These are phyloP conservation scores for Acanthamoeba healyi DNA, from an alignment of 208 protist genomes.

Conservation along the genomic window DNA sequence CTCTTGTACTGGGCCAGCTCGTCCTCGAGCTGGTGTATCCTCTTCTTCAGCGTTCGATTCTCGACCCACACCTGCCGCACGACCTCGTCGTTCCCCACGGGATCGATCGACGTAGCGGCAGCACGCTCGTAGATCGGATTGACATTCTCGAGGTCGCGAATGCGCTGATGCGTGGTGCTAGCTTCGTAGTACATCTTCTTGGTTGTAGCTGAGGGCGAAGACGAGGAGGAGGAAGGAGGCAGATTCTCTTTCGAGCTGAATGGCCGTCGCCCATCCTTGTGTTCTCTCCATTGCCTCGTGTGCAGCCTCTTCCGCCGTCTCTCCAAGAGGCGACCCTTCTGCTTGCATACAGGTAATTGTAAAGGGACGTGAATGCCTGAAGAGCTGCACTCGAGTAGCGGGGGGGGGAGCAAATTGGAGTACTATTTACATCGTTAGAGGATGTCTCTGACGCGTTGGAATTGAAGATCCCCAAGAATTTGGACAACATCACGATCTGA, in stretches of 20 bases:
- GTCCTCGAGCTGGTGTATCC: background rate
- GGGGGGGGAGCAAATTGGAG: background rate
- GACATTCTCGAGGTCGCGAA: background rate
- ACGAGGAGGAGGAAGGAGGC: background rate
- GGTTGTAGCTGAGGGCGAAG: too few relatives aligned
- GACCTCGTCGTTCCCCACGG: too few relatives aligned
- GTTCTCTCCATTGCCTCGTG: slow-evolving; percentile 16
- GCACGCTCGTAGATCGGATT: background rate
- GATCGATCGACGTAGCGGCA: background rate
- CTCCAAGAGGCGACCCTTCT: background rate
- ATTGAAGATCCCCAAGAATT: background rate
- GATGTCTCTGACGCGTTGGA: background rate
- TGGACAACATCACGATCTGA: background rate
- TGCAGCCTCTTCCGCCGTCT: slow-evolving; percentile 1
- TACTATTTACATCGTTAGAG: background rate
- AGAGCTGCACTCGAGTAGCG: background rate
- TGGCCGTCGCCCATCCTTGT: background rate
- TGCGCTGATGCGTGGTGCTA: background rate
- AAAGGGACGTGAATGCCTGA: background rate
- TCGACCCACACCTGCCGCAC: background rate
- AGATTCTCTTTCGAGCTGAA: background rate
- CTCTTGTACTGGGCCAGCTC: slow-evolving; percentile 2
- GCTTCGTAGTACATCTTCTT: background rate
- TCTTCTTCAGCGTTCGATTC: slow-evolving; percentile 13
- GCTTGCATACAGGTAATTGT: too few relatives aligned